phyloP scores from a whole-genome alignment of 805 yeast genomes.

The Starmera amethionina region DNA sequence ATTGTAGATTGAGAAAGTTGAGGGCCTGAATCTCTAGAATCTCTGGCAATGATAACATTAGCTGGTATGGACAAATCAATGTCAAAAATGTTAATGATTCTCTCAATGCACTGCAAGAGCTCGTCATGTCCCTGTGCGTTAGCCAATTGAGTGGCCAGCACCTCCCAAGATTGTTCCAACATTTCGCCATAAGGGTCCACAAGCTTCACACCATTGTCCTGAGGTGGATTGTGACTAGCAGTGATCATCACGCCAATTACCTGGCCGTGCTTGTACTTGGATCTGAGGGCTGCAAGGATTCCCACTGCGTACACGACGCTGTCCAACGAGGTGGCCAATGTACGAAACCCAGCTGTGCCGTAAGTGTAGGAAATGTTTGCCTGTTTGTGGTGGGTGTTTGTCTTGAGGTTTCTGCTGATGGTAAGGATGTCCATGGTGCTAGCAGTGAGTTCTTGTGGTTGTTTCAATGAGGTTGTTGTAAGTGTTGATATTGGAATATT shows the following conservation, averaged over 20 bases:
- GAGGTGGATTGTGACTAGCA: slow-evolving; percentile 90
- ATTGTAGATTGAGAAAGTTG: slow-evolving; percentile 45
- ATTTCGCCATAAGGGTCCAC: slow-evolving; percentile 90
- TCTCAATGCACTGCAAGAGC: slow-evolving; percentile 27
- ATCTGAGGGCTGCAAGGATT: slow-evolving; percentile 70
- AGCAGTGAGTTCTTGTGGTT: too few species aligned
- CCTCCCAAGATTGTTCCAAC: slow-evolving; percentile 81
- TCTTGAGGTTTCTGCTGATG: too few species aligned
- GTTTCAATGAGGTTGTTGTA: too few species aligned
- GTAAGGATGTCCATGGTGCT: too few species aligned
- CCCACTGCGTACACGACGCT: slow-evolving; percentile 82
- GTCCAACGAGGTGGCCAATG: slow-evolving; percentile 58
- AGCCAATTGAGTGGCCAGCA: slow-evolving; percentile 69
- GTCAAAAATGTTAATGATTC: slow-evolving; percentile 28
- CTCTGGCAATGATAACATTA: slow-evolving; percentile 64
- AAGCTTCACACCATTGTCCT: slow-evolving; percentile 87
- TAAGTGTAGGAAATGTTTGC: slow-evolving; percentile 38
- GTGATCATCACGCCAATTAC: slow-evolving; percentile 94
- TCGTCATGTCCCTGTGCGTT: slow-evolving; percentile 45
- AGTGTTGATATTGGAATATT: too few species aligned
- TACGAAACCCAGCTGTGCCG: slow-evolving; percentile 98
- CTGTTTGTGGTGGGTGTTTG: slow-evolving; percentile 6
- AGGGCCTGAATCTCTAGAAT: slow-evolving; percentile 82
- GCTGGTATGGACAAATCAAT: slow-evolving; percentile 37
- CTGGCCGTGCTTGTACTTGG: slow-evolving; percentile 56